phyloP scores from a whole-genome alignment of 2,329 filamentous ascomycete genomes.

The Fusarium sp. region DNA sequence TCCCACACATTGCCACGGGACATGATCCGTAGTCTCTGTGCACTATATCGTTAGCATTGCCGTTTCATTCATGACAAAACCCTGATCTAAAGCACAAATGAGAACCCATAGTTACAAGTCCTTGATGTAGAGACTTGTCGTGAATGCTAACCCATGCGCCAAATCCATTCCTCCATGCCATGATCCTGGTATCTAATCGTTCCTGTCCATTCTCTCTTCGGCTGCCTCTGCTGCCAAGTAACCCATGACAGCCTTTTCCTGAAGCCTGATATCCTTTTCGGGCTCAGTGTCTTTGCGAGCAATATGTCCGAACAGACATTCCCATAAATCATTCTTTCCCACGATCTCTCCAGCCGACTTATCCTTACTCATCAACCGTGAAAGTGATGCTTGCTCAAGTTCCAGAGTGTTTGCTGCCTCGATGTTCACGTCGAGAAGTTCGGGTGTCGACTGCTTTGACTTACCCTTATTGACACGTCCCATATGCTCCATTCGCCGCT shows the following conservation, averaged over 20 bases:
- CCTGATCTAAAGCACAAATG: not conserved
- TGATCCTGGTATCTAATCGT: slow-evolving; percentile 3
- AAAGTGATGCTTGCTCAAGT: slow-evolving; percentile 76
- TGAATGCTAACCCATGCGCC: not conserved
- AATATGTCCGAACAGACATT: slow-evolving; percentile 80
- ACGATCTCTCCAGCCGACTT: slow-evolving; percentile 82
- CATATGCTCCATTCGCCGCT: slow-evolving; percentile 81
- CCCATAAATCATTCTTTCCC: slow-evolving; percentile 82
- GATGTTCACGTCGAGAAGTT: slow-evolving; percentile 68
- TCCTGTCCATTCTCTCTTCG: slow-evolving; percentile 44
- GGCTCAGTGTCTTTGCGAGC: slow-evolving; percentile 42
- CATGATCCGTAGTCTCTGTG: not conserved
- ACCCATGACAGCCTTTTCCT: slow-evolving; percentile 50
- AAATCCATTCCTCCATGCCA: not conserved
- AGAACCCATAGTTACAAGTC: not conserved
- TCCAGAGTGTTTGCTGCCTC: slow-evolving; percentile 88
- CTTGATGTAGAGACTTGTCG: not conserved
- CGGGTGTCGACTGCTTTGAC: slow-evolving; percentile 52
- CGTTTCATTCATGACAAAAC: not conserved
- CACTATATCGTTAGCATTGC: not conserved
- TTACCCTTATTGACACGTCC: slow-evolving; percentile 51
- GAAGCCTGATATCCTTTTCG: slow-evolving; percentile 40
- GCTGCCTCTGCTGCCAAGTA: slow-evolving; percentile 59
- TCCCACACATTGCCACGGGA: not conserved
- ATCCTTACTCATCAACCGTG: slow-evolving; percentile 75